Evolutionary conservation across 331 rosid species (phyloP).

Genomic region (Pyracantha coccinea): DNA sequence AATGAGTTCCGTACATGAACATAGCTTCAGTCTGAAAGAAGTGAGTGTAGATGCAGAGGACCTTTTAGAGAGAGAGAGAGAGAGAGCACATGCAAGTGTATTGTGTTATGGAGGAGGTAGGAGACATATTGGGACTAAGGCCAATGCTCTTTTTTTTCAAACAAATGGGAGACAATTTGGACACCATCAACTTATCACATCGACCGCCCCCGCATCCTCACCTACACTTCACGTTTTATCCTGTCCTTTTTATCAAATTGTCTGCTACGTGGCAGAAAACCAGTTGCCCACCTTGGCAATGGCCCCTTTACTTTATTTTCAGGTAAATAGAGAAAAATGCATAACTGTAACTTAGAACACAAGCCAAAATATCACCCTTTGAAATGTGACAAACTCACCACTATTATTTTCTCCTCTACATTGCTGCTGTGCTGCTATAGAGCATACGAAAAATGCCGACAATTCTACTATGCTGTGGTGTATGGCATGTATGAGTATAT

Average conservation of each 20-base stretch:
- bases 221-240: slow-evolving; percentile 21
- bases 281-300: not conserved
- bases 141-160: slow-evolving; percentile 15
- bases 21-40: not conserved
- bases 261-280: not conserved
- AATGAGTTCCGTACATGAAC: not conserved
- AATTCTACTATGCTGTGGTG: too few relatives aligned
- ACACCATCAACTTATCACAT: slow-evolving; percentile 14
- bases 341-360: not conserved
- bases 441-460: not conserved
- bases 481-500: not conserved
- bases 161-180: slow-evolving; percentile 31
- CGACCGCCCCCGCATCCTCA: slow-evolving; percentile 21
- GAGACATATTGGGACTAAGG: slow-evolving; percentile 18
- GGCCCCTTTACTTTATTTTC: not conserved
- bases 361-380: not conserved
- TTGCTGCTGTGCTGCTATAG: not conserved
- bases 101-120: slow-evolving; percentile 15
- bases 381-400: not conserved
- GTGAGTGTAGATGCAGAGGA: slow-evolving; percentile 7
- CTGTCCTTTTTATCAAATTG: not conserved
- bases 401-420: not conserved
- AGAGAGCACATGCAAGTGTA: slow-evolving; percentile 19
- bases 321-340: not conserved
- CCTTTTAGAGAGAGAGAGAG: not conserved